Evolutionary conservation across 129 eudicot genomes (phyloP), one percentile per base, ranked within the genome.

Genomic region (Mikania micrantha): DNA sequence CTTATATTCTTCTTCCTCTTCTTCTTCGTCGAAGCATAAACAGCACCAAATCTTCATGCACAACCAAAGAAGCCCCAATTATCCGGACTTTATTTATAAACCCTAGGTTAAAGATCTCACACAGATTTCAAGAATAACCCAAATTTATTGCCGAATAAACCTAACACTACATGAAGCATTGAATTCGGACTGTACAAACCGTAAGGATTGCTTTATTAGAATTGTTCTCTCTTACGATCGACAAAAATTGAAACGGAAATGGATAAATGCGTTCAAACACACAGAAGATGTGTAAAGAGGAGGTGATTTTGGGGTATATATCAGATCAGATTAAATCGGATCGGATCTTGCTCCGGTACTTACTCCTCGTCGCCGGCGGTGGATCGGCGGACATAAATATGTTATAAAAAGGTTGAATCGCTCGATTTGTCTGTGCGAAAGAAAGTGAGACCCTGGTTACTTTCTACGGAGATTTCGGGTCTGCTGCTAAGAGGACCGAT

Each of bases 41-140:
- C 80, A 88, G 60, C 89, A 85, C 79, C 88, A 85, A 85, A 85
- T 71, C 92, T 59, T 88, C 89, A 83, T 83, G 65, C 88, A 88
- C 88, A 53, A 68, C 72, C 72, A n/a, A 63, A 63, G 7, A 72
- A 39, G 44, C 82, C 82, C 41, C 78, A 53, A 60, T 60, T 34
- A 40, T 66, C 20, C 54, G 47, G 28, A 16, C 36, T 60, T 50
- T 15, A 67, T 41, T 74, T 29, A 40, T 15, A 54, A 80, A 77
- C 83, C 83, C 85, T 77, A 73, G 63, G 60, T 73, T 69, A 64
- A 64, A 67, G 77, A 81, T 72, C 77, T 64, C 75, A 49, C 74
- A 70, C 72, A 48, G 38, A 79, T 29, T 40, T 53, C 74, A 17
- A 60, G 21, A 21, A 35, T 52, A 52, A 75, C 28, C 34, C 40